phyloP scores from a whole-genome alignment of 2,329 filamentous ascomycete species.

The Aspergillus aculeatus region DNA sequence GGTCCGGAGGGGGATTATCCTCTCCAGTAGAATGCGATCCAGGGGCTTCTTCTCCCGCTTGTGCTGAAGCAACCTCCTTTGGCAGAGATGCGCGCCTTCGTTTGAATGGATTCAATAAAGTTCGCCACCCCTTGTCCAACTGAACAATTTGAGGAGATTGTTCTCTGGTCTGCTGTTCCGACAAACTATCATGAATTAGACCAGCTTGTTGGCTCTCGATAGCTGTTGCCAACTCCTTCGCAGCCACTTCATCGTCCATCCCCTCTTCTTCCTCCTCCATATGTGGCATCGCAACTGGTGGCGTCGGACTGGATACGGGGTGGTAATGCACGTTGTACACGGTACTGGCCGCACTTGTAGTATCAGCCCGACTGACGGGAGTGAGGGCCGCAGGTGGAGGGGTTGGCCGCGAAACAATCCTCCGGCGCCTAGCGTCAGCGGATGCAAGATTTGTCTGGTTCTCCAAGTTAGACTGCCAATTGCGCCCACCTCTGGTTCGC shows the following conservation, averaged over 20 bases:
- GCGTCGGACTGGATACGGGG: constrained; percentile 51
- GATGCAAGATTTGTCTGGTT: constrained; percentile 15
- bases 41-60: constrained; percentile 46
- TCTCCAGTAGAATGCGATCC: constrained; percentile 17
- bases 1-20: constrained; percentile 26
- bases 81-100: constrained; percentile 58
- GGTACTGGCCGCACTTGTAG: constrained; percentile 62
- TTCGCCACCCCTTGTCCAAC: constrained; percentile 47
- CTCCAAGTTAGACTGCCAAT: constrained; percentile 15
- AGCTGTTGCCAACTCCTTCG: constrained; percentile 26
- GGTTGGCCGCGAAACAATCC: constrained; percentile 31
- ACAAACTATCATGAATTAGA: constrained; percentile 17
- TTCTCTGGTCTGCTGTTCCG: constrained; percentile 25
- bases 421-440: constrained; percentile 16
- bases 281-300: constrained; percentile 37
- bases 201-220: constrained; percentile 13
- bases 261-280: constrained; percentile 34
- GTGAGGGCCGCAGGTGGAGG: constrained; percentile 52
- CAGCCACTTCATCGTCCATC: constrained; percentile 15
- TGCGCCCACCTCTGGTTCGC: constrained; percentile 33
- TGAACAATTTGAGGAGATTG: constrained; percentile 35
- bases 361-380: constrained; percentile 60
- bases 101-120: constrained; percentile 58
- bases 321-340: constrained; percentile 65
- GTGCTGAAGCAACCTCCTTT: constrained; percentile 58